Percentiles rank a stretch among this genome's conserved stretches.
Conservation (phyloP, 2,329 filamentous ascomycete species). For the Neofusicoccum cordaticola region DNA sequence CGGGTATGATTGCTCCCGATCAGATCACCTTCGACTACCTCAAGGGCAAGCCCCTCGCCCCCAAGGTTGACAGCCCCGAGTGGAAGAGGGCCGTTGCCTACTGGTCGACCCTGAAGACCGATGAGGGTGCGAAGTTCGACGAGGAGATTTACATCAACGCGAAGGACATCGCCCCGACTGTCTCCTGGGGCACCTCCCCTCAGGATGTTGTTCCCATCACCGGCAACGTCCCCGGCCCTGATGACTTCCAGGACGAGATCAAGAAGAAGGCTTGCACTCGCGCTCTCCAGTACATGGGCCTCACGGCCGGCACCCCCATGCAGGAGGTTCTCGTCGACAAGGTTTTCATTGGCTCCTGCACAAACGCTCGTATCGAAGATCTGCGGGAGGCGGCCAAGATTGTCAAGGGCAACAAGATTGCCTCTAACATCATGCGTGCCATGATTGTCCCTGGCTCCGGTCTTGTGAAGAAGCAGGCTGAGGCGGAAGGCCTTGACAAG, state of each 20-base stretch:
- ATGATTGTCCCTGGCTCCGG: constrained; percentile 97
- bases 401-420: constrained; percentile 83
- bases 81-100: constrained; percentile 87
- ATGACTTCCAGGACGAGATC: constrained; percentile 74
- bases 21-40: constrained; percentile 94
- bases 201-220: constrained; percentile 96
- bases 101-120: constrained; percentile 83
- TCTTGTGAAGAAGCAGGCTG: constrained; percentile 87
- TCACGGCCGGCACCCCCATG: constrained; percentile 82
- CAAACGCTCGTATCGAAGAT: constrained; percentile 95
- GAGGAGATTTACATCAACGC: constrained; percentile 84
- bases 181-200: constrained; percentile 96
- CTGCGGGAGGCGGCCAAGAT: constrained; percentile 81
- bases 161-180: constrained; percentile 88
- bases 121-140: constrained; percentile 86
- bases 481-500: constrained; percentile 87
- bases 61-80: constrained; percentile 76
- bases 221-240: constrained; percentile 82
- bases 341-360: constrained; percentile 97
- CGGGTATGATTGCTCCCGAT: constrained; percentile 95
- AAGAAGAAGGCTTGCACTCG: constrained; percentile 79
- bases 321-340: constrained; percentile 92
- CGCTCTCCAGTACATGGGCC: constrained; percentile 94
- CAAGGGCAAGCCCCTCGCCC: constrained; percentile 84
- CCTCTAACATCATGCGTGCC: constrained; percentile 83